Evolutionary conservation across 225 moss, liverwort and hornwort genomes (phyloP).

Genomic region (Climacium dendroides): DNA sequence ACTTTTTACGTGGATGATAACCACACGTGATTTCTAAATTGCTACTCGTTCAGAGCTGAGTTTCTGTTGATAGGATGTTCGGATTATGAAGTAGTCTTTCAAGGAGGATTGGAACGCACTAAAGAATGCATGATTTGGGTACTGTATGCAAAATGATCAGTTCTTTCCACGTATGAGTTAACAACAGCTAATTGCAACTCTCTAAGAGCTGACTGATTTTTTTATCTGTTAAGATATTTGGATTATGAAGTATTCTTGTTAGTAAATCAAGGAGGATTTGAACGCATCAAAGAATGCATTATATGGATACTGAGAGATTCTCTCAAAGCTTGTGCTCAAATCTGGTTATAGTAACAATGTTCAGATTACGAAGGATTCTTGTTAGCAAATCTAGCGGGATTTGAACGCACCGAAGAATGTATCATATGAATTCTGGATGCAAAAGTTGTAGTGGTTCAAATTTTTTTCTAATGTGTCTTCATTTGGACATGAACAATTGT

Average conservation of each 20-base stretch:
- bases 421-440: background rate
- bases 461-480: too few species aligned
- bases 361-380: background rate
- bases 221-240: background rate
- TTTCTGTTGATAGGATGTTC: background rate
- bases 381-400: background rate
- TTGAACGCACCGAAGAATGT: background rate
- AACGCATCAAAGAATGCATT: background rate
- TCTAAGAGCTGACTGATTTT: background rate
- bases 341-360: background rate
- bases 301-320: background rate
- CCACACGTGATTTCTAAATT: background rate
- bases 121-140: background rate
- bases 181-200: background rate
- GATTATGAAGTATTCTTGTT: background rate
- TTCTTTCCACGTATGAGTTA: background rate
- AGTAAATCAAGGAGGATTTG: background rate
- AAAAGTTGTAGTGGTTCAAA: background rate
- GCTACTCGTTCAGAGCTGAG: background rate
- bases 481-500: background rate
- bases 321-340: background rate
- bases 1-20: too few species aligned
- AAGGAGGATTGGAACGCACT: background rate
- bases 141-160: background rate
- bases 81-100: background rate